Base-by-base conservation (phyloP, 495 filamentous ascomycete species). In the Aspergillus wentii region DNA sequence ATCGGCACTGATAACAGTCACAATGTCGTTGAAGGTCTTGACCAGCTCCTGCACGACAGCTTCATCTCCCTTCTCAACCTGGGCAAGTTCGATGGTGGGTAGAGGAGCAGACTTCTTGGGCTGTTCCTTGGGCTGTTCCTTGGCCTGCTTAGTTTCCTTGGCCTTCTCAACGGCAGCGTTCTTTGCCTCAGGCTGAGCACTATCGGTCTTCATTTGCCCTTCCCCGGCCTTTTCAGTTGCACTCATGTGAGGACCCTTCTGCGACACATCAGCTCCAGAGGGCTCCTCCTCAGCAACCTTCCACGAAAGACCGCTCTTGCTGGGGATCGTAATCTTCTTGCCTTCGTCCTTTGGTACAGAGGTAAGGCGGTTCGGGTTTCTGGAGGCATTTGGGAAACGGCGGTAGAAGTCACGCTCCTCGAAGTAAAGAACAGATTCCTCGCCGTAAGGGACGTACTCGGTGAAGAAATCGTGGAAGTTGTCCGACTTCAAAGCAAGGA, bases 401-500 rank as follows among this genome's bases (percentile, higher is more conserved):
- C 83, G 86, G 49, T 85, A 80, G 64, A 94, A 96, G 60, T 95
- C 89, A 30, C 86, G 79, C 64, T 98, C 92, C 65, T 98, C 92
- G 42, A 98, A 85, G 66, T 94, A 97, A n/a, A 94, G 78, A 17
- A 98, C 92, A 11, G 82, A 82, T 49, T 95, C 86, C 65, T 98
- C 92, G 36, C 91, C 94, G 42, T 87, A 95, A 2, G 92, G 92
- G 5, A 98, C 64, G 61, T 92, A 98, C 64, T 95, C 90, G 30
- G 94, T 97, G 69, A 98, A 98, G 68, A 97, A 95, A 56, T 98
- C 92, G 59, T 98, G 94, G 74, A 96, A 96, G 61, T 91, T 95
- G 68, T 98, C 92, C 46, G 82, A 92, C 62, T 89, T 79, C 43
- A 94, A 75, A 16, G 92, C 92, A 54, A 94, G 86, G 67, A 85